Evolutionary conservation across 176 grass and related monocot species (phyloP).

Genomic region (Eleusine coracana): DNA sequence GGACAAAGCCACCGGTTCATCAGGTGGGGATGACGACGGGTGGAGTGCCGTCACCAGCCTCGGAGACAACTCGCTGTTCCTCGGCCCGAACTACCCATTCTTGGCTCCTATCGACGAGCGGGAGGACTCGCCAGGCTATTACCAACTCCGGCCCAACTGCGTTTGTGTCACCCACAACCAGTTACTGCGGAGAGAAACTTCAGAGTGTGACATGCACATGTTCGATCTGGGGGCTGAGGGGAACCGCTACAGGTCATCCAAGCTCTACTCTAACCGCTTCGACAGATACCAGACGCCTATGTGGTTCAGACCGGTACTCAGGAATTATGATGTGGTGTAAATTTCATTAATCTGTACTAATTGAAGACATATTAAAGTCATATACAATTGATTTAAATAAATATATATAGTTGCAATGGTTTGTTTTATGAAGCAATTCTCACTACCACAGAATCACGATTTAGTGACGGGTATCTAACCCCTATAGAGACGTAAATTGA

Average conservation of each 20-base stretch:
- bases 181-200: no score
- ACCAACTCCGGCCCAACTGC: not conserved
- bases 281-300: not conserved
- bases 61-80: slow-evolving; percentile 16
- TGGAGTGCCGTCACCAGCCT: not conserved
- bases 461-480: no score
- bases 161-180: not conserved
- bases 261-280: not conserved
- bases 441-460: no score
- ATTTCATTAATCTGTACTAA: not conserved
- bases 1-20: not conserved
- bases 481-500: no score
- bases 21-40: not conserved
- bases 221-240: not conserved
- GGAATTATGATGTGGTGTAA: not conserved
- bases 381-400: no score
- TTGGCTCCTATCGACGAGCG: not conserved
- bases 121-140: no score
- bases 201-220: not conserved
- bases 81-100: not conserved
- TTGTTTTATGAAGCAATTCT: no score
- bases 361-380: no score
- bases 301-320: not conserved
- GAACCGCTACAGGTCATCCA: not conserved
- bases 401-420: no score